phyloP scores from a whole-genome alignment of 1,284 basidiomycete genomes.

The Schizophyllum commune region DNA sequence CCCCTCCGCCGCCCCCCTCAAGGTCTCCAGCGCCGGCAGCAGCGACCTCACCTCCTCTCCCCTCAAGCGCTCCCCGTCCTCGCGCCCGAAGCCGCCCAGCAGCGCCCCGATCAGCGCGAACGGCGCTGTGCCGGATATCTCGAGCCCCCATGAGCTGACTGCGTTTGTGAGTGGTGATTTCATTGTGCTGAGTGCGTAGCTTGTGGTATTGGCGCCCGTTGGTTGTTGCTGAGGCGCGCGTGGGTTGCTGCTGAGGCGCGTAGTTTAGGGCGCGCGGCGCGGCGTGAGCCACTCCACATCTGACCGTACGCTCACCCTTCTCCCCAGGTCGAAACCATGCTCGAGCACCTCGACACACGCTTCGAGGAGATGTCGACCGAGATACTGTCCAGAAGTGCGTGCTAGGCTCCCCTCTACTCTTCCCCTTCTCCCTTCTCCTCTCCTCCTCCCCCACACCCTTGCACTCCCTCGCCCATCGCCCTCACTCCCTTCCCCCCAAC shows the following conservation, averaged over 20 bases:
- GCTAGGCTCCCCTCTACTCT: not conserved
- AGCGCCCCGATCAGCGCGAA: not conserved
- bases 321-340: constrained; percentile 63
- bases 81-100: too few relatives aligned
- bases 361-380: constrained; percentile 81
- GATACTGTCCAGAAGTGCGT: constrained; percentile 73
- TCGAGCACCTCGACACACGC: constrained; percentile 70
- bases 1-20: constrained; percentile 45
- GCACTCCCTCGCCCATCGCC: too few relatives aligned
- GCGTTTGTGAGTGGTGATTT: constrained; percentile 63
- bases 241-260: too few relatives aligned
- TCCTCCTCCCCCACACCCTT: not conserved
- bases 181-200: too few relatives aligned
- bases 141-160: constrained; percentile 77
- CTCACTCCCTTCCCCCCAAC: too few relatives aligned
- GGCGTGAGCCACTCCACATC: not conserved
- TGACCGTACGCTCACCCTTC: not conserved
- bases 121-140: constrained; percentile 40
- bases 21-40: constrained; percentile 26
- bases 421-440: constrained; percentile 1
- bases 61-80: not conserved
- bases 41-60: not conserved
- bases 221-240: too few relatives aligned
- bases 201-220: too few relatives aligned
- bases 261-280: too few relatives aligned